Evolutionary conservation across 164 flowering plant genomes (phyloP).

Genomic region (Euptelea pleiosperma): DNA sequence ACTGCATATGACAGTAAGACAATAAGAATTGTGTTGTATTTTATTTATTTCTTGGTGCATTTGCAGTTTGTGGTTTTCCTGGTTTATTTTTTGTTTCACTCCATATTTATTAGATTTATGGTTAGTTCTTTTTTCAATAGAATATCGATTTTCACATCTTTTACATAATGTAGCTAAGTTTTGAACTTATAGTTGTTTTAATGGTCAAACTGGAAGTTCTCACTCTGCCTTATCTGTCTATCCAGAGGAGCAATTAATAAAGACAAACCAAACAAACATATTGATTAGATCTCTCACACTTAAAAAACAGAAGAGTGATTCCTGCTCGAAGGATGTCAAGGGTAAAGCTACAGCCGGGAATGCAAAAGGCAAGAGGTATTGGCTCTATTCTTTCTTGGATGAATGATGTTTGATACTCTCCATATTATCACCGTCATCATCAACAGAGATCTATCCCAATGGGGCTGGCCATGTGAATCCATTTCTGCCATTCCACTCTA

Average conservation of each 20-base stretch:
- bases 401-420: constrained; percentile 4
- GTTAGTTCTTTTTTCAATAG: background rate
- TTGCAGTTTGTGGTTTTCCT: background rate
- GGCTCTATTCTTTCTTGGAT: background rate
- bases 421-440: background rate
- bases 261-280: constrained; percentile 83
- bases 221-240: constrained; percentile 3
- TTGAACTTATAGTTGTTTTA: background rate
- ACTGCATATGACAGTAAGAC: no score
- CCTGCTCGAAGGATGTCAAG: constrained; percentile 51
- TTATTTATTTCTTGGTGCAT: background rate
- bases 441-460: background rate
- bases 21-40: no score
- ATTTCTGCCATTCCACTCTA: background rate
- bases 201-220: background rate
- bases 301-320: constrained; percentile 54
- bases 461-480: background rate
- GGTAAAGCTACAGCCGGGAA: constrained; percentile 34
- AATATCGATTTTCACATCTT: background rate
- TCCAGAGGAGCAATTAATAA: constrained; percentile 73
- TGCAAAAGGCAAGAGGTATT: constrained; percentile 72
- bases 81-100: background rate
- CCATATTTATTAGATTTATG: background rate
- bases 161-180: background rate
- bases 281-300: constrained; percentile 77